Percentiles rank a stretch among this genome's conserved stretches.
Evolutionary conservation across 495 filamentous ascomycete species (phyloP).

Genomic region (Tuber calosporum): DNA sequence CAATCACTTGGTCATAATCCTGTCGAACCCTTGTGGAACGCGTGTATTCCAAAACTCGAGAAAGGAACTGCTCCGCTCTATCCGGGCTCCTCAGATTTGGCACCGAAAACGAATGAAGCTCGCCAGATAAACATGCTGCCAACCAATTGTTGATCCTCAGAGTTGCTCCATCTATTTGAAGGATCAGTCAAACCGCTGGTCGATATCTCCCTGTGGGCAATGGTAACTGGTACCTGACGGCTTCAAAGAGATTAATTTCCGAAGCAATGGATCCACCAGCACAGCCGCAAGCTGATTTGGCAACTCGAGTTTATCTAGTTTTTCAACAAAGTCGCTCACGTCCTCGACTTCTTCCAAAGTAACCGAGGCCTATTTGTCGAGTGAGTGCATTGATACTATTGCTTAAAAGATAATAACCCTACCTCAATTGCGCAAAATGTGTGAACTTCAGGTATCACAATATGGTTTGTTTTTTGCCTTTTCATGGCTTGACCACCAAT

Average conservation of each 20-base stretch:
- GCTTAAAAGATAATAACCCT: conserved; percentile 15
- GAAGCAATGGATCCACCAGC: conserved; percentile 66
- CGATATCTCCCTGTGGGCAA: conserved; percentile 7
- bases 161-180: conserved; percentile 20
- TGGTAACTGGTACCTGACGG: conserved; percentile 48
- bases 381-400: conserved; percentile 30
- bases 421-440: conserved; percentile 66
- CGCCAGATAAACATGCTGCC: conserved; percentile 34
- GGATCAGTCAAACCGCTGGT: conserved; percentile 18
- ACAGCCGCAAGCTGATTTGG: conserved; percentile 74
- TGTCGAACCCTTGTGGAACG: conserved; percentile 56
- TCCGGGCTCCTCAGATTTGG: conserved; percentile 16
- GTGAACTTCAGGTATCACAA: conserved; percentile 59
- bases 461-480: conserved; percentile 46
- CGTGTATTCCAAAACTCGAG: conserved; percentile 54
- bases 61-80: conserved; percentile 46
- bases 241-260: conserved; percentile 63
- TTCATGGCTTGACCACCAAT: conserved; percentile 44
- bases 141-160: conserved; percentile 62
- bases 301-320: conserved; percentile 69
- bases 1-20: background rate
- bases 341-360: conserved; percentile 74
- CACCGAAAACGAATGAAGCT: conserved; percentile 11
- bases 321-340: conserved; percentile 63
- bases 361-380: conserved; percentile 49